These are phyloP conservation scores for Solanum chmielewskii DNA, from an alignment of 257 asterid genomes.

Conservation along the genomic window DNA sequence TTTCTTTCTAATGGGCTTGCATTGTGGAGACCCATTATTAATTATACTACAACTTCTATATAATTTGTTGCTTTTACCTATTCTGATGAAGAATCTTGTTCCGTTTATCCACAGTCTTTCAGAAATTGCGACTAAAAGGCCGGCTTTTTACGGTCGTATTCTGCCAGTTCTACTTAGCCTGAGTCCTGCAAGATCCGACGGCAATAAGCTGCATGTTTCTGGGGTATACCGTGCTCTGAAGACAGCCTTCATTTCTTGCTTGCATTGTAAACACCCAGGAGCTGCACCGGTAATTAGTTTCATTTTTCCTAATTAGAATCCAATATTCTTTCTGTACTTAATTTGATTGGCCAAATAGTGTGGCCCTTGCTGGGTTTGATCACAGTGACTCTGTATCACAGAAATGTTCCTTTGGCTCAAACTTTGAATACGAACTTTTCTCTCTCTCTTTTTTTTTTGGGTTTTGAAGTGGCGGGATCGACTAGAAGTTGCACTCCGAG, in stretches of 20 bases:
- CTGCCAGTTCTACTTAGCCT: slow-evolving; percentile 85
- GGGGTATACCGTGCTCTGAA: slow-evolving; percentile 76
- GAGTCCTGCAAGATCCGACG: slow-evolving; percentile 58
- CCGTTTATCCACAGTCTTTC: slow-evolving; percentile 52
- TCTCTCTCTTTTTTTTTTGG: background rate
- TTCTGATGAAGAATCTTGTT: background rate
- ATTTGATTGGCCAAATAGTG: background rate
- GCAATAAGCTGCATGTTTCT: slow-evolving; percentile 54
- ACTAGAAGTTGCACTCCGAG: slow-evolving; percentile 61
- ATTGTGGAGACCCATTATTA: background rate
- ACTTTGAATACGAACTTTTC: background rate
- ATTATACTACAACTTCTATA: background rate
- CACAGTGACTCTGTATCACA: background rate
- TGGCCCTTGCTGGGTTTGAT: background rate
- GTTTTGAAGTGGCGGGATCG: slow-evolving; percentile 81
- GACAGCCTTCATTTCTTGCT: slow-evolving; percentile 85
- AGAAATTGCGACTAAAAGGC: slow-evolving; percentile 85
- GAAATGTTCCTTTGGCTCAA: background rate
- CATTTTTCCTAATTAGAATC: background rate
- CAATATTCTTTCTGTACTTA: background rate
- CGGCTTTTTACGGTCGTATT: slow-evolving; percentile 94
- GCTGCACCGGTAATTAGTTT: slow-evolving; percentile 86
- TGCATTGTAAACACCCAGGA: slow-evolving; percentile 82
- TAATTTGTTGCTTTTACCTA: slow-evolving; percentile 4
- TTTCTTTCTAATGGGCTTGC: background rate